These are phyloP conservation scores for Saccharomycopsis sp. DNA, from an alignment of 805 yeast species.

Conservation along the genomic window DNA sequence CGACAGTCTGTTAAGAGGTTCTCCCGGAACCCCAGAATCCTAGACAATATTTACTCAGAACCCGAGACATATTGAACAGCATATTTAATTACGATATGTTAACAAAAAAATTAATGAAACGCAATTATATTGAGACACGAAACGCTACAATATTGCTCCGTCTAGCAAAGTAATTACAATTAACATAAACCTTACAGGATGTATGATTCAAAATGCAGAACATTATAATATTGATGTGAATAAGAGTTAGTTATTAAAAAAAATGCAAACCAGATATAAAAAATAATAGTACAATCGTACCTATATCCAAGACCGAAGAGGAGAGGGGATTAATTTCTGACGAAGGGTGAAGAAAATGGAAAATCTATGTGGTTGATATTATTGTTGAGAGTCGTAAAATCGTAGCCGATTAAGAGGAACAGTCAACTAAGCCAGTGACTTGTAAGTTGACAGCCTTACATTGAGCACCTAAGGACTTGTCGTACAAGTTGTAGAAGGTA, in stretches of 20 bases:
- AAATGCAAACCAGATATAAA: not conserved
- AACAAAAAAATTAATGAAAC: no score
- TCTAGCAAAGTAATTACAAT: no score
- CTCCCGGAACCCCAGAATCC: no score
- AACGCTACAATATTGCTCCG: no score
- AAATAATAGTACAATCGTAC: not conserved
- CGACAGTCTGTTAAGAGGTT: no score
- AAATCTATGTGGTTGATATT: not conserved
- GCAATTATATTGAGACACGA: no score
- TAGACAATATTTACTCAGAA: no score
- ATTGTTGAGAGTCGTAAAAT: not conserved
- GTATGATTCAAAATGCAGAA: not conserved
- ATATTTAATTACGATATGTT: no score
- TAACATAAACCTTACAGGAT: no score
- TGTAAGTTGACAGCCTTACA: slow-evolving; percentile 50
- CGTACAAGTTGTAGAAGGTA: slow-evolving; percentile 62
- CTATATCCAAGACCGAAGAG: not conserved
- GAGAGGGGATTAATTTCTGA: not conserved
- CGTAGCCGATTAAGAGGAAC: slow-evolving; percentile 26
- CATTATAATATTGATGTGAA: not conserved
- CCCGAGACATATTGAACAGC: no score
- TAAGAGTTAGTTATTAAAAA: not conserved
- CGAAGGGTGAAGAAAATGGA: not conserved
- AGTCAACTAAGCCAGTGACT: slow-evolving; percentile 42
- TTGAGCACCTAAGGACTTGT: slow-evolving; percentile 45